These are phyloP conservation scores for Candida germanica DNA, from an alignment of 805 yeast species.

Conservation along the genomic window DNA sequence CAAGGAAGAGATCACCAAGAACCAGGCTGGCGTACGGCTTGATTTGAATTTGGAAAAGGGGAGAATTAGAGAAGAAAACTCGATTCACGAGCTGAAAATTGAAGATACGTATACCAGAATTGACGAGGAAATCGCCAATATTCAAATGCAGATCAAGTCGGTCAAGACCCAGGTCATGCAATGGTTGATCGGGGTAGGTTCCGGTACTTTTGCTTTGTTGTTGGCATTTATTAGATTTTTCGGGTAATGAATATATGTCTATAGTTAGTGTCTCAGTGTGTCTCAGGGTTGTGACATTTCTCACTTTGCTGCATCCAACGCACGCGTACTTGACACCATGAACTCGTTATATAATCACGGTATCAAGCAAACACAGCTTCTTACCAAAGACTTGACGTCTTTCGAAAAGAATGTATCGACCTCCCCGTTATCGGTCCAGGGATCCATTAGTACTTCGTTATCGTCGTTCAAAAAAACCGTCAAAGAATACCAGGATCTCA, in stretches of 20 bases:
- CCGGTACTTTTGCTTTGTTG: constrained; percentile 95
- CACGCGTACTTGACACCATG: constrained; percentile 38
- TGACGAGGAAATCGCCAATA: constrained; percentile 91
- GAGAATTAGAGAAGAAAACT: constrained; percentile 88
- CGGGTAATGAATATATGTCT: constrained; percentile 35
- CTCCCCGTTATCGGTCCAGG: constrained; percentile 74
- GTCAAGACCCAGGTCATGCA: constrained; percentile 97
- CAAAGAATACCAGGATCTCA: constrained; percentile 59
- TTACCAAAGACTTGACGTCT: constrained; percentile 63
- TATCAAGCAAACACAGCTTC: constrained; percentile 72
- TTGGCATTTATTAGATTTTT: constrained; percentile 86
- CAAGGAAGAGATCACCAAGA: constrained; percentile 87
- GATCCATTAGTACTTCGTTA: constrained; percentile 75
- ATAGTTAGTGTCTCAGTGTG: no score
- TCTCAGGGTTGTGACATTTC: no score
- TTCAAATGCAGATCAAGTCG: constrained; percentile 91
- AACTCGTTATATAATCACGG: constrained; percentile 90
- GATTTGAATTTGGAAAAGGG: constrained; percentile 95
- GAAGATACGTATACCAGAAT: constrained; percentile 94
- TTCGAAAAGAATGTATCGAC: constrained; percentile 65
- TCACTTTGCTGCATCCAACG: no score
- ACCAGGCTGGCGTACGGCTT: constrained; percentile 83
- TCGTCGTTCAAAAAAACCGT: constrained; percentile 74
- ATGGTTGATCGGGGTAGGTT: constrained; percentile 97
- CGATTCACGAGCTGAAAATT: constrained; percentile 87